Evolutionary conservation across 192 early-diverging fungal species (phyloP).

Genomic region (Coemansia interrupta): DNA sequence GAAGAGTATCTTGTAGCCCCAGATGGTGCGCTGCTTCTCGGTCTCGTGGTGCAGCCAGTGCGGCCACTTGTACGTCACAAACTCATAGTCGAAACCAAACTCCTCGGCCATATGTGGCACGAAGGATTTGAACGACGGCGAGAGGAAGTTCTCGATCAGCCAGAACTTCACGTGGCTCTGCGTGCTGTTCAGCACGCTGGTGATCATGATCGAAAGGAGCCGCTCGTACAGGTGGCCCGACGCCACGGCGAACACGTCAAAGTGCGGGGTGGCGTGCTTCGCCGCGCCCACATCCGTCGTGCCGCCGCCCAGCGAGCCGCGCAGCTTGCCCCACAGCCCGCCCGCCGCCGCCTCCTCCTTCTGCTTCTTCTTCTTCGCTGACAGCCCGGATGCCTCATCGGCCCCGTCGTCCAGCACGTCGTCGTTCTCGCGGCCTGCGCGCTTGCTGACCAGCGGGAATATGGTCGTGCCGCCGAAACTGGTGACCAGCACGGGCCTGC

Average conservation of each 20-base stretch:
- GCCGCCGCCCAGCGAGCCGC: constrained; percentile 19
- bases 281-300: background rate
- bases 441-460: constrained; percentile 76
- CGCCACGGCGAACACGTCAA: constrained; percentile 97
- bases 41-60: constrained; percentile 89
- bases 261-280: constrained; percentile 47
- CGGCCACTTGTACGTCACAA: constrained; percentile 99
- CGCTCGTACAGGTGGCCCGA: constrained; percentile 98
- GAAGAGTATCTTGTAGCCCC: constrained; percentile 99
- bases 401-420: constrained; percentile 60
- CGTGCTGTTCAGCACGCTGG: constrained; percentile 85
- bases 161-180: constrained; percentile 93
- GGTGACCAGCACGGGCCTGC: constrained; percentile 60
- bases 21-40: constrained; percentile 95
- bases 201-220: constrained; percentile 95
- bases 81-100: constrained; percentile 89
- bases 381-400: constrained; percentile 14
- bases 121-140: constrained; percentile 92
- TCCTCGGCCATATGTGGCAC: constrained; percentile 82
- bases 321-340: constrained; percentile 41
- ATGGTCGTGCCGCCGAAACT: constrained; percentile 81
- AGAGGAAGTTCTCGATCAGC: constrained; percentile 97
- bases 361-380: background rate
- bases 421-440: constrained; percentile 73
- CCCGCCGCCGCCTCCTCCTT: background rate